phyloP scores from a whole-genome alignment of 164 flowering plant species.

The Dillenia turbinata region DNA sequence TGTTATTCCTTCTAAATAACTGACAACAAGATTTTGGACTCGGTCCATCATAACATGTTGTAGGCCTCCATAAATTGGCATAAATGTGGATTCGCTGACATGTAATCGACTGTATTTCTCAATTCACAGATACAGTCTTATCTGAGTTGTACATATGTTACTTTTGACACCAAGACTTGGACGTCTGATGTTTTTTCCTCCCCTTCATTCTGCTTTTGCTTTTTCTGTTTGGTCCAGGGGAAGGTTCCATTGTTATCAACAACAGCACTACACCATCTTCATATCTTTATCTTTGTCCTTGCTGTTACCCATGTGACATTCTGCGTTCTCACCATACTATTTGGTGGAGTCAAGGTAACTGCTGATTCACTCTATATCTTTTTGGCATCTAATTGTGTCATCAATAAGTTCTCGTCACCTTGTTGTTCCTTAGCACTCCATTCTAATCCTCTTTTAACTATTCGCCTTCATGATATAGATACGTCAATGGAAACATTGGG shows the following conservation, averaged over 20 bases:
- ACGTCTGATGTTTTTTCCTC: not conserved
- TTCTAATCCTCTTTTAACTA: not conserved
- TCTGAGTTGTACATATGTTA: too few relatives aligned
- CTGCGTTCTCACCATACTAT: constrained; percentile 66
- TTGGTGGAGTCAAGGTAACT: constrained; percentile 75
- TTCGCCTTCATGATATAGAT: constrained; percentile 41
- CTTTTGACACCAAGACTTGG: not conserved
- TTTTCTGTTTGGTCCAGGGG: constrained; percentile 34
- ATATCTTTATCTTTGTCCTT: constrained; percentile 83
- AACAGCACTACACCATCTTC: constrained; percentile 79
- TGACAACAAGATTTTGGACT: too few relatives aligned
- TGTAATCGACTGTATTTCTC: too few relatives aligned
- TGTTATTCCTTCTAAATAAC: too few relatives aligned
- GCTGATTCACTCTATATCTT: constrained; percentile 15
- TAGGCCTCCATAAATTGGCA: too few relatives aligned
- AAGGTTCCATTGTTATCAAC: constrained; percentile 69
- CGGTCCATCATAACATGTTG: too few relatives aligned
- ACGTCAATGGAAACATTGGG: constrained; percentile 94
- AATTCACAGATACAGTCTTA: too few relatives aligned
- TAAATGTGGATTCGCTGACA: too few relatives aligned
- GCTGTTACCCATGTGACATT: constrained; percentile 82
- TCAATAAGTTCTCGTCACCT: not conserved
- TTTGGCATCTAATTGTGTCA: not conserved
- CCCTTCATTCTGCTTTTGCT: not conserved
- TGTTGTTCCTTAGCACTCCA: not conserved